These are phyloP conservation scores for Paxillus involutus DNA, from an alignment of 768 basidiomycete genomes.

Conservation along the genomic window DNA sequence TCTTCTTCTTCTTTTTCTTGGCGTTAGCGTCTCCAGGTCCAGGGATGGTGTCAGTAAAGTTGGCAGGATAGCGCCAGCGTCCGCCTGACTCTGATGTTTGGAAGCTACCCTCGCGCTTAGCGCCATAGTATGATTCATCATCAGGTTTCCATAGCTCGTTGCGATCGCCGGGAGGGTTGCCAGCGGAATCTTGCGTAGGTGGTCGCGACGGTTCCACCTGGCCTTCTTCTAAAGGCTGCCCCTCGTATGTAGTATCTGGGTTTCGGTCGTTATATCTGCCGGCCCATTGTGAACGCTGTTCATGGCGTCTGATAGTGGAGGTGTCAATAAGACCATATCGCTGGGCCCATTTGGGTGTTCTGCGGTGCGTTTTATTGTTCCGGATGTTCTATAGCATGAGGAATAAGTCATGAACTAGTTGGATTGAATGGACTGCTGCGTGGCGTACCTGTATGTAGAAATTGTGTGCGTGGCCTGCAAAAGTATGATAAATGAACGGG, in stretches of 20 bases:
- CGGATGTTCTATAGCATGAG: constrained; percentile 69
- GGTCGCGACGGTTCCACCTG: constrained; percentile 44
- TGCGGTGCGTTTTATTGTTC: constrained; percentile 89
- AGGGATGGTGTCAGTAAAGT: constrained; percentile 61
- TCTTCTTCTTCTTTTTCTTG: constrained; percentile 74
- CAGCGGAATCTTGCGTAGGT: constrained; percentile 9
- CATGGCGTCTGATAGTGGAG: constrained; percentile 72
- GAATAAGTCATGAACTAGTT: constrained; percentile 7
- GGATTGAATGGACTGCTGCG: not conserved
- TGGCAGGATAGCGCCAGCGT: constrained; percentile 85
- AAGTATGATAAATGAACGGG: constrained; percentile 5
- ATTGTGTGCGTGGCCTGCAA: constrained; percentile 83
- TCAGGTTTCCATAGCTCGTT: constrained; percentile 71
- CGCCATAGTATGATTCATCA: constrained; percentile 74
- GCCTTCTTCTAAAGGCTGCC: constrained; percentile 76
- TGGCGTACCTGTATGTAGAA: constrained; percentile 80
- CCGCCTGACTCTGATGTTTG: constrained; percentile 37
- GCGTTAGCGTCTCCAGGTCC: constrained; percentile 40
- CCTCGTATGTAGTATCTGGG: constrained; percentile 65
- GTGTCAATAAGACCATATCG: constrained; percentile 88
- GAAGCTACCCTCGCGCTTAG: constrained; percentile 36
- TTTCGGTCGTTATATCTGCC: constrained; percentile 82
- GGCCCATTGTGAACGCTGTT: constrained; percentile 86
- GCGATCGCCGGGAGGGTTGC: constrained; percentile 23
- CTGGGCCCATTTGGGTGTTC: constrained; percentile 96